Percentiles rank a stretch among this genome's conserved stretches.
Evolutionary conservation across 495 filamentous ascomycete species (phyloP).

Genomic region (Aspergillus wentii): DNA sequence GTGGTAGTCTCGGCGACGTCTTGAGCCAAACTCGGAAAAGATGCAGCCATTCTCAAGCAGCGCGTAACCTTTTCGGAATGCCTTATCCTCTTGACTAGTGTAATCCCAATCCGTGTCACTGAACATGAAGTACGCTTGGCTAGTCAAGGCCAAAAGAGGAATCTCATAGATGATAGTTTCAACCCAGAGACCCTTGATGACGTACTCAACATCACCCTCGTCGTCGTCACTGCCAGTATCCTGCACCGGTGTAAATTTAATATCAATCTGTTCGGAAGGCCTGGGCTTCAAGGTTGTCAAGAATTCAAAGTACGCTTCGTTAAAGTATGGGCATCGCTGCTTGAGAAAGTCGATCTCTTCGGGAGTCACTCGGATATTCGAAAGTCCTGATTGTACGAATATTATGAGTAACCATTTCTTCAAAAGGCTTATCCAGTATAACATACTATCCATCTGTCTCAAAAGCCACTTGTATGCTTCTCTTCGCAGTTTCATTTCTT

Average conservation of each 20-base stretch:
- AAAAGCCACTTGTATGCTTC: slow-evolving; percentile 82
- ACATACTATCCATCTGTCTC: slow-evolving; percentile 70
- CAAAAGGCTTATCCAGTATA: not conserved
- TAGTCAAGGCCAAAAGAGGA: slow-evolving; percentile 83
- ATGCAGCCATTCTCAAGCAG: slow-evolving; percentile 78
- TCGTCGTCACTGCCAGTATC: slow-evolving; percentile 65
- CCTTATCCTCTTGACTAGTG: slow-evolving; percentile 76
- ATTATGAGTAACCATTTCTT: slow-evolving; percentile 2
- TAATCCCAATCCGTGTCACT: slow-evolving; percentile 87
- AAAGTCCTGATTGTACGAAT: slow-evolving; percentile 53
- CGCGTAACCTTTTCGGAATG: slow-evolving; percentile 67
- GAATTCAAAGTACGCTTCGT: slow-evolving; percentile 69
- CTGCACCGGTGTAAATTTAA: slow-evolving; percentile 60
- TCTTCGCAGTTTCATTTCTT: slow-evolving; percentile 82
- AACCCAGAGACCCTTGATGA: slow-evolving; percentile 77
- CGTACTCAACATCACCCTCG: slow-evolving; percentile 67
- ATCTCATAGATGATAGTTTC: slow-evolving; percentile 98
- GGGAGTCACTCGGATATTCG: slow-evolving; percentile 65
- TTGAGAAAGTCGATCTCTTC: slow-evolving; percentile 80
- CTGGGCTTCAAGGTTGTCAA: slow-evolving; percentile 74
- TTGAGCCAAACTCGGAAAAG: slow-evolving; percentile 90
- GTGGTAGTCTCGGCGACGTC: slow-evolving; percentile 84
- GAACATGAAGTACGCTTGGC: slow-evolving; percentile 96
- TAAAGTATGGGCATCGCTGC: slow-evolving; percentile 76
- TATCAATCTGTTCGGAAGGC: slow-evolving; percentile 71